These are phyloP conservation scores for Phaseolus lunatus DNA, from an alignment of 306 rosid genomes.

Conservation along the genomic window DNA sequence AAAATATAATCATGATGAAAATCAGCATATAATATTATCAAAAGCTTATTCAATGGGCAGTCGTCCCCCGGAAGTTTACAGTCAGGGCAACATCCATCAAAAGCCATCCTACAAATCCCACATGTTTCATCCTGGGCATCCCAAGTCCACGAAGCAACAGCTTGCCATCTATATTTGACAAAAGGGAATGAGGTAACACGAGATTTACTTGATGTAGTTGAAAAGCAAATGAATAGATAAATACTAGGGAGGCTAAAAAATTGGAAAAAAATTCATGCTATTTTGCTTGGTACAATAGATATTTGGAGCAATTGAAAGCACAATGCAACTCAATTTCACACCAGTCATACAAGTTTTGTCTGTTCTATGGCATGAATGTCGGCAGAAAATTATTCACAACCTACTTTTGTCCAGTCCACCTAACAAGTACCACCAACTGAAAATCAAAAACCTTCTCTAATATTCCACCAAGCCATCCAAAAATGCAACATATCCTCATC, in stretches of 20 bases:
- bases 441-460: background rate
- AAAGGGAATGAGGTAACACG: background rate
- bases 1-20: constrained; percentile 23
- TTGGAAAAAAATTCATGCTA: background rate
- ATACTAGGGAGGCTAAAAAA: background rate
- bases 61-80: constrained; percentile 95
- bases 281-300: background rate
- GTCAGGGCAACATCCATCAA: constrained; percentile 95
- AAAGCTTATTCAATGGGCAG: constrained; percentile 81
- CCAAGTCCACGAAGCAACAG: constrained; percentile 95
- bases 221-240: background rate
- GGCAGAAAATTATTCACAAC: constrained; percentile 2
- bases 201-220: background rate
- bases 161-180: constrained; percentile 78
- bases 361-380: background rate
- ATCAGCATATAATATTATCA: background rate
- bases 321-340: constrained; percentile 17
- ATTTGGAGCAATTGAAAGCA: constrained; percentile 13
- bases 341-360: background rate
- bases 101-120: constrained; percentile 96
- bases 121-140: constrained; percentile 92
- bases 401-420: constrained; percentile 8
- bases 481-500: constrained; percentile 1
- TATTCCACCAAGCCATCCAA: background rate
- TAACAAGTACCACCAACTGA: background rate